Base-by-base conservation (phyloP, 2,329 filamentous ascomycete species). In the Trichoderma polysporum region DNA sequence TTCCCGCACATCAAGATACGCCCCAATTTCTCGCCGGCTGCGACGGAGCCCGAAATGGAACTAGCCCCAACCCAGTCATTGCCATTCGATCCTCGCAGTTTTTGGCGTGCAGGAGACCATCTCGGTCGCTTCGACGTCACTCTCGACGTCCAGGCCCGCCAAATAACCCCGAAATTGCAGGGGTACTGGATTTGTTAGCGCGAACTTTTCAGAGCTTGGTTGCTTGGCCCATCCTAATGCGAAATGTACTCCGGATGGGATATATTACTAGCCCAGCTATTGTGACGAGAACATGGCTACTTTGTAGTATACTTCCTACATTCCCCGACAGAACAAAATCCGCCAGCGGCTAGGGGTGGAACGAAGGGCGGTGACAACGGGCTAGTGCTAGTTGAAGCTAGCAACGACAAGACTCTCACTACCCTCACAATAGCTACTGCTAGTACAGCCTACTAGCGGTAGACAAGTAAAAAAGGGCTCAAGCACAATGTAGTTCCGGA, bases 91-190 rank as follows among this genome's bases (percentile, higher is more conserved):
- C 29, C 62, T 65, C 62, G 53, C 63, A 66, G 33, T 45, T 66
- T 64, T 56, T 64, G 60, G 60, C 50, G 50, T 60, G 63, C 63
- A 66, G 63, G 31, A 60, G 41, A 15, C 54, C 54, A 66, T 60
- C 56, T 66, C 47, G 37, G 53, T 65, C 45, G 52, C 45, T 50
- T 65, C 62, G 53, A 66, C 63, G 54, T 66, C 63, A 60, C 63
- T 53, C 10, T 37, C 27, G 29, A 25, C 52, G 49, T 45, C 29
- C 53, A 37, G 53, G 39, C 62, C 62, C 52, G 62, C 56, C 54
- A 60, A 60, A 66, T 60, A 59, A 53, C 63, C 54, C 63, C 63
- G 63, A 66, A 53, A 60, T 66, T 66, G 29, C 63, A 66, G 63
- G 63, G 63, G 45, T 58, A 22, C 22, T 35, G 19, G 37, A 19